Conservation (phyloP, 306 rosid species). For the Cucumis sativus region DNA sequence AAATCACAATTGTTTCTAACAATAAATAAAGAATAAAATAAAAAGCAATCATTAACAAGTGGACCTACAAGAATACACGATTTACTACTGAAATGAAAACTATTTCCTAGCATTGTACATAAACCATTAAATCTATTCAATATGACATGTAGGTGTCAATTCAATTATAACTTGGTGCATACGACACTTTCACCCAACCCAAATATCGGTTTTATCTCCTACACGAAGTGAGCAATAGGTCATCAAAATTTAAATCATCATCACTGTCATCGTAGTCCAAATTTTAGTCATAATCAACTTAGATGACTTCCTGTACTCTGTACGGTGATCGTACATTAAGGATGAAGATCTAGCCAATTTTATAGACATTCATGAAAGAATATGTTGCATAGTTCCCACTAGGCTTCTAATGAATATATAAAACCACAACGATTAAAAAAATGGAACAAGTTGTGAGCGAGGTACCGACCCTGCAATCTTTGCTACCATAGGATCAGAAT, state of each 20-base stretch:
- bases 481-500: slow-evolving; percentile 77
- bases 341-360: neutral
- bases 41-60: neutral
- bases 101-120: neutral
- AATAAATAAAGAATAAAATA: neutral
- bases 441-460: neutral
- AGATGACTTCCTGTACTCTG: neutral
- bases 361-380: neutral
- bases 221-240: neutral
- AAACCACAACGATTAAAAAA: neutral
- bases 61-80: neutral
- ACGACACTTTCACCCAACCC: neutral
- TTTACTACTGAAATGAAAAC: neutral
- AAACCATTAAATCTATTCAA: neutral
- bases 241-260: neutral
- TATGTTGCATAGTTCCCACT: neutral
- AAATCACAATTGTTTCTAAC: neutral
- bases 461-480: slow-evolving; percentile 81
- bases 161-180: neutral
- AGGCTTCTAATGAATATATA: neutral
- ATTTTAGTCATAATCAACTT: neutral
- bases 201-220: neutral
- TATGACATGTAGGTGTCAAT: neutral
- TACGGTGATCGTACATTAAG: neutral
- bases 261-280: neutral